Evolutionary conservation across 2,329 filamentous ascomycete genomes (phyloP), one percentile per base, ranked within the genome.

Genomic region (Orbilia brochopaga): DNA sequence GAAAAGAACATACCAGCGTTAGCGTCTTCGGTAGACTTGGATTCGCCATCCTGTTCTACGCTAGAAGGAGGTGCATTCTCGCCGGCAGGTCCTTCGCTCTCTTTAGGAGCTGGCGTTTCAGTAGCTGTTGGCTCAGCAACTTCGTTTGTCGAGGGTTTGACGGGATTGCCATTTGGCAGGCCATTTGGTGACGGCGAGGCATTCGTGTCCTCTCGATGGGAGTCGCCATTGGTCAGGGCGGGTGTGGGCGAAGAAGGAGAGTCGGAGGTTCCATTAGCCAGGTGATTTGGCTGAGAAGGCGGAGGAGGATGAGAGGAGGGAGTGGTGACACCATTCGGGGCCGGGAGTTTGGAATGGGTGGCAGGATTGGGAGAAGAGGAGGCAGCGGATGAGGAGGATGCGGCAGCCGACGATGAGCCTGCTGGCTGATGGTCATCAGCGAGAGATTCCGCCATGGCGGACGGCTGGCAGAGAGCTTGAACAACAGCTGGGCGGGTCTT

Each of bases 371-470:
- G 32, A 11, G 59, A 35, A 37, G 66, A 44, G 35, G 5, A n/a
- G 5, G 15, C 15, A 32, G 51, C 40, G 46, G 27, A 42, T 40
- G 44, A 35, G 44, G 24, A 51, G 53, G 24, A 52, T 56, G 66
- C 30, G 40, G 59, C 66, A 23, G 54, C 59, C 52, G 59, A 64
- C 59, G 66, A 70, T 4, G 66, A 64, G 54, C 66, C 66, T 60
- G 54, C 59, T 64, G 51, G 66, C 60, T 70, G 66, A 53, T 70
- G 66, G 66, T 70, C 66, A 70, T 70, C 66, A 56, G 66, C 66
- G 55, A 35, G 60, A 48, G 53, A 64, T 64, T 70, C 66, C 60
- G 66, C 66, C 66, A 70, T 70, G 54, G 66, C 66, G 60, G 66
- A 37, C 24, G 30, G 23, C 40, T 46, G 32, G n/a, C 5, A 69